Evolutionary conservation across 129 eudicot species (phyloP).

Genomic region (Flaveria linearis): DNA sequence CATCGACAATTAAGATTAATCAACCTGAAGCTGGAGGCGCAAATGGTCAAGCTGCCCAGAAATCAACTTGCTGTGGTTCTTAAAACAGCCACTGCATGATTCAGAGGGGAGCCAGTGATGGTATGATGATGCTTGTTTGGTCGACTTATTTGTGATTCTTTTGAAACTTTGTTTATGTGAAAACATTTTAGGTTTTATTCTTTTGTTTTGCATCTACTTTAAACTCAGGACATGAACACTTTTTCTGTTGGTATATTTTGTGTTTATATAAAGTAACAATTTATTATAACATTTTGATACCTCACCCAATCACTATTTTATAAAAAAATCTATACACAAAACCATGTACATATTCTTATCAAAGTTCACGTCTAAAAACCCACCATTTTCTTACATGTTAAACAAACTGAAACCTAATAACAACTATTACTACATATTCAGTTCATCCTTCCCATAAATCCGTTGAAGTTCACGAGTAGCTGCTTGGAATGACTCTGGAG

Average conservation of each 20-base stretch:
- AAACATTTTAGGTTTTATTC: conserved; percentile 39
- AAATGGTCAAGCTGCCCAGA: conserved; percentile 47
- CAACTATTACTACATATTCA: conserved; percentile 44
- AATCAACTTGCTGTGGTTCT: conserved; percentile 74
- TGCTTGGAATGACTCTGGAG: conserved; percentile 76
- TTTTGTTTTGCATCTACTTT: conserved; percentile 4
- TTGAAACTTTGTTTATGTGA: conserved; percentile 41
- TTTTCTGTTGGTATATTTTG: conserved; percentile 3
- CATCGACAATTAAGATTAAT: conserved; percentile 56
- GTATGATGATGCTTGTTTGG: conserved; percentile 30
- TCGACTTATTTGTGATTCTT: conserved; percentile 26
- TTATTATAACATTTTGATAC: neutral
- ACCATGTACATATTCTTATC: conserved; percentile 8
- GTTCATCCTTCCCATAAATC: conserved; percentile 78
- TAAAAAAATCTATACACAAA: conserved; percentile 21
- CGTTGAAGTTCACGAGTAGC: conserved; percentile 93
- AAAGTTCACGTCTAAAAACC: conserved; percentile 18
- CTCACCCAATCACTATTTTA: neutral
- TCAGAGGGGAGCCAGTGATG: neutral
- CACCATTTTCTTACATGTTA: conserved; percentile 18
- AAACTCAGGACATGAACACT: conserved; percentile 13
- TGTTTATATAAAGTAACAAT: neutral
- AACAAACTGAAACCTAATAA: conserved; percentile 13
- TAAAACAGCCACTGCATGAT: conserved; percentile 16
- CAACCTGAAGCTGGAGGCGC: conserved; percentile 54